Evolutionary conservation across 106 monocot genomes (phyloP).

Genomic region (Dendrobium huoshanense): DNA sequence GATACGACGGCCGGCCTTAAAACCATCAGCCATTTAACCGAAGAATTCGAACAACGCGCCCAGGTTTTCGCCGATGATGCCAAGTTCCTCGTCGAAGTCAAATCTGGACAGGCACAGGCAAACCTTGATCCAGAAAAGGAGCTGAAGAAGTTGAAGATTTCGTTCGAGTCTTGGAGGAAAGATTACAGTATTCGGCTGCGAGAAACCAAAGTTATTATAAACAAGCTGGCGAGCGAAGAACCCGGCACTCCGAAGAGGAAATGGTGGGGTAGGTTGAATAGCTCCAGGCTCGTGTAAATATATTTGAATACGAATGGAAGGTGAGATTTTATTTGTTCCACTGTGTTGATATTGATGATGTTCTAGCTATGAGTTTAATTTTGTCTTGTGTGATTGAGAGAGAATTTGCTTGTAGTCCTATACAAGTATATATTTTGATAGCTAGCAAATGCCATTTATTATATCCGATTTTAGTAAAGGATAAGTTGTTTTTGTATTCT

Average conservation of each 20-base stretch:
- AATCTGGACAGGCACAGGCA: slow-evolving; percentile 77
- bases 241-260: slow-evolving; percentile 27
- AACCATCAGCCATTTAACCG: slow-evolving; percentile 44
- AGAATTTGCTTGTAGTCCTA: too few relatives aligned
- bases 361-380: too few relatives aligned
- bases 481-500: too few relatives aligned
- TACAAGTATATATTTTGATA: too few relatives aligned
- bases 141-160: slow-evolving; percentile 61
- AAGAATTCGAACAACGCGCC: slow-evolving; percentile 73
- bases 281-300: slow-evolving; percentile 27
- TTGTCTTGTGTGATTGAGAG: too few relatives aligned
- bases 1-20: slow-evolving; percentile 44
- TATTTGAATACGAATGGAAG: too few relatives aligned
- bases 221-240: slow-evolving; percentile 37
- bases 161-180: slow-evolving; percentile 85
- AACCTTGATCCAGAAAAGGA: slow-evolving; percentile 76
- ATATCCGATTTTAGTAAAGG: too few relatives aligned
- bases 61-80: slow-evolving; percentile 72
- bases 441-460: too few relatives aligned
- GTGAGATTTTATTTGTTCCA: too few relatives aligned
- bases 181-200: slow-evolving; percentile 49
- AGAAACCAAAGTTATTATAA: slow-evolving; percentile 51
- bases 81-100: slow-evolving; percentile 83
- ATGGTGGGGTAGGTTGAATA: slow-evolving; percentile 73
- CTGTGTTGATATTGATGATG: too few relatives aligned